Evolutionary conservation across 148 eudicot species (phyloP).

Genomic region (Cornus controversa): DNA sequence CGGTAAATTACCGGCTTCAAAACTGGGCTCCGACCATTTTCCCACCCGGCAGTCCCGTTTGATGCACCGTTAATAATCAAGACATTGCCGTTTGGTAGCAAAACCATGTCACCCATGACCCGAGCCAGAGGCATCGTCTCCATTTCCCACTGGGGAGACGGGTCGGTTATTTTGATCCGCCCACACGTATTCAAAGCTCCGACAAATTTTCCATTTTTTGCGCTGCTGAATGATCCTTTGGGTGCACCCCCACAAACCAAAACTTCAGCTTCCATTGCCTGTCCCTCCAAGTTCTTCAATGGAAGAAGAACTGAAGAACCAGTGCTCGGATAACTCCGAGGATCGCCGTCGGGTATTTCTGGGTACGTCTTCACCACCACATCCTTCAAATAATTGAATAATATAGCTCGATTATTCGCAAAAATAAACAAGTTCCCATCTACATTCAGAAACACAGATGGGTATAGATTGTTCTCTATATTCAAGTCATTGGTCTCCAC

Average conservation of each 20-base stretch:
- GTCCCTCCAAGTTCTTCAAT: constrained; percentile 18
- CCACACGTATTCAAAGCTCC: constrained; percentile 49
- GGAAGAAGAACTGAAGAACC: constrained; percentile 72
- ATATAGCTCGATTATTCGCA: constrained; percentile 63
- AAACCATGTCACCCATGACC: constrained; percentile 66
- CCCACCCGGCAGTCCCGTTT: constrained; percentile 60
- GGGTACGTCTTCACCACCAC: constrained; percentile 50
- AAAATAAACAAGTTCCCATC: too few relatives aligned
- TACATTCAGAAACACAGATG: constrained; percentile 55
- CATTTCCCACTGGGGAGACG: constrained; percentile 49
- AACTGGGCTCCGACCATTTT: constrained; percentile 45
- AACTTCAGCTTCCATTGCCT: constrained; percentile 28
- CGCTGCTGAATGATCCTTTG: constrained; percentile 34
- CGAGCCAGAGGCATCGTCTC: constrained; percentile 66
- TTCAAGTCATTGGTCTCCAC: constrained; percentile 32
- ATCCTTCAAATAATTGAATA: constrained; percentile 45
- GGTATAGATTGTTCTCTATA: constrained; percentile 63
- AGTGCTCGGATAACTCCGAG: constrained; percentile 62
- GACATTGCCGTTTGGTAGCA: constrained; percentile 50
- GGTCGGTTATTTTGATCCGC: constrained; percentile 46
- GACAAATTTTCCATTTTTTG: constrained; percentile 20
- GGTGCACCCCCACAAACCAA: constrained; percentile 72
- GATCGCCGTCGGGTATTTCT: constrained; percentile 56
- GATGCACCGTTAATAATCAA: constrained; percentile 57
- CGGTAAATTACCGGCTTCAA: constrained; percentile 45